Conservation (phyloP, 352 stramenopile species). For the Globisporangium lucens region DNA sequence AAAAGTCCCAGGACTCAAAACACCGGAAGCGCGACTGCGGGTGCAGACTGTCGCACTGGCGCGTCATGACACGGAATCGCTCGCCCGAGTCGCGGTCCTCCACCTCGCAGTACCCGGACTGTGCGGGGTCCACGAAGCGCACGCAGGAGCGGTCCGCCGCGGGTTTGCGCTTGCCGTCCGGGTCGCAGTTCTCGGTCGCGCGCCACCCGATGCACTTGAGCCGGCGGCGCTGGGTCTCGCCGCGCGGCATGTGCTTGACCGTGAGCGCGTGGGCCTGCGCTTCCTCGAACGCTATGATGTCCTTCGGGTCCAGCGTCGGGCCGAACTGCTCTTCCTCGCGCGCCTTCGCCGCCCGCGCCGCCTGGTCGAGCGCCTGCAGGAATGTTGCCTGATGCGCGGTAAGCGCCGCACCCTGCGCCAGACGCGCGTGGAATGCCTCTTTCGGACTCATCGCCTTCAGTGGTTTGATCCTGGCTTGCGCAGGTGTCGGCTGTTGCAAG, state of each 20-base stretch:
- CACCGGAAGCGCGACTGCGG: conserved; percentile 19
- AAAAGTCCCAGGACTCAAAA: conserved; percentile 22
- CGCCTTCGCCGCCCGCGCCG: conserved; percentile 1
- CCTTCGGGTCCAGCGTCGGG: conserved; percentile 17
- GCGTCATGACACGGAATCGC: conserved; percentile 21
- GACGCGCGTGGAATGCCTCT: conserved; percentile 16
- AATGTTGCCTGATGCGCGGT: background rate
- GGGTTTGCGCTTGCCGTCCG: conserved; percentile 20
- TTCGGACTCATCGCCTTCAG: conserved; percentile 1
- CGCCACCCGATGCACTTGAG: conserved; percentile 29
- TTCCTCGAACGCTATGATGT: conserved; percentile 9
- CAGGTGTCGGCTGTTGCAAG: background rate
- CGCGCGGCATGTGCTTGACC: conserved; percentile 24
- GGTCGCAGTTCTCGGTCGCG: conserved; percentile 24
- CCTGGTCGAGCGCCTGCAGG: conserved; percentile 11
- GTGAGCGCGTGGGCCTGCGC: conserved; percentile 28
- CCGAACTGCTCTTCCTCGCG: conserved; percentile 5
- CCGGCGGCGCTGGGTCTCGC: conserved; percentile 14
- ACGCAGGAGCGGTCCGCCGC: conserved; percentile 19
- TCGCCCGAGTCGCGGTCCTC: conserved; percentile 20
- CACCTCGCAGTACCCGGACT: conserved; percentile 33
- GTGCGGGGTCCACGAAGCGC: conserved; percentile 11
- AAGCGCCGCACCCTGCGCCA: background rate
- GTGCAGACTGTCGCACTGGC: conserved; percentile 18
- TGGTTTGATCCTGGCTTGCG: background rate